These are phyloP conservation scores for Carex kokanica DNA, from an alignment of 176 grass and related monocot genomes.

Conservation along the genomic window DNA sequence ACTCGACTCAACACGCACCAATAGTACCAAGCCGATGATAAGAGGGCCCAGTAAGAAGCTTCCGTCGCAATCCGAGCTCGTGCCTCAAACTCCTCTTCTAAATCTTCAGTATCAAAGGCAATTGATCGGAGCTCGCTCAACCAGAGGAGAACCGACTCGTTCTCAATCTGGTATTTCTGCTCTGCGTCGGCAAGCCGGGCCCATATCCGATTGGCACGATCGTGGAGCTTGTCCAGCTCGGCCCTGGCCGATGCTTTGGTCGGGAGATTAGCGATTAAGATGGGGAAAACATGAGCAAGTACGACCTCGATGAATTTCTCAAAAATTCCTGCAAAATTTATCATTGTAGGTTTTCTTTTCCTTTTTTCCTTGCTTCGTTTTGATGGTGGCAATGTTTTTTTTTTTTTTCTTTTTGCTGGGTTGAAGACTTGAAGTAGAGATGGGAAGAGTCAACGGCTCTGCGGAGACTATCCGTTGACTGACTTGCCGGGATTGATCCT, in stretches of 20 bases:
- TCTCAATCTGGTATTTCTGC: slow-evolving; percentile 25
- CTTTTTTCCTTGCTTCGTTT: neutral
- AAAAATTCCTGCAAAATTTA: neutral
- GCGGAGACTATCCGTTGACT: slow-evolving; percentile 15
- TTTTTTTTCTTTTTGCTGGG: neutral
- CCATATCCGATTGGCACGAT: neutral
- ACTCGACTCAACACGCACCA: slow-evolving; percentile 1
- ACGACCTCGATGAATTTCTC: neutral
- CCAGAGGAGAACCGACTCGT: slow-evolving; percentile 15
- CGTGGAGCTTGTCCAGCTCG: neutral
- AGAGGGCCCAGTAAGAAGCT: neutral
- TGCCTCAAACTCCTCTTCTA: slow-evolving; percentile 25
- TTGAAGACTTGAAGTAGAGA: neutral
- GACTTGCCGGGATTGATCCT: neutral
- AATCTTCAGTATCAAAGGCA: slow-evolving; percentile 29
- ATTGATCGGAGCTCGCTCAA: slow-evolving; percentile 28
- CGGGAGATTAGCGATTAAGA: neutral
- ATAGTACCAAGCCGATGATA: neutral
- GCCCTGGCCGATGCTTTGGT: neutral
- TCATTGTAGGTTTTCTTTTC: neutral
- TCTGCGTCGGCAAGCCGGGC: slow-evolving; percentile 24
- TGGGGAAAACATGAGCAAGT: neutral
- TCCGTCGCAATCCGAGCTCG: too few relatives aligned
- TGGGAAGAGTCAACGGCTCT: neutral
- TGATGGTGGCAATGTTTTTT: neutral